phyloP scores from a whole-genome alignment of 1,284 basidiomycete genomes.

The Agaricales sp. region DNA sequence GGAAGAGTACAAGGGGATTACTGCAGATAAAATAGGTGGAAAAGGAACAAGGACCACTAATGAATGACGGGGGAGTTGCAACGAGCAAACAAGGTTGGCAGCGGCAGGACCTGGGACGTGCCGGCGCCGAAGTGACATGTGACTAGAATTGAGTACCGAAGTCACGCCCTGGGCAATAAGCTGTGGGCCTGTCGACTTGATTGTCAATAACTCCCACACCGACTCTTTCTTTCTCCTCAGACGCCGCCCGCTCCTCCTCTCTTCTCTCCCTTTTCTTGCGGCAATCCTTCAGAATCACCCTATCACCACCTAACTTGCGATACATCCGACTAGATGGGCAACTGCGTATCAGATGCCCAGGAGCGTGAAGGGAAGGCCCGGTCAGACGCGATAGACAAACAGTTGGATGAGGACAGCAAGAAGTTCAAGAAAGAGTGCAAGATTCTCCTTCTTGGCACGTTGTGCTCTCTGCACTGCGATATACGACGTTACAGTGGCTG shows the following conservation, averaged over 20 bases:
- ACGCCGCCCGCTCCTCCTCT: not conserved
- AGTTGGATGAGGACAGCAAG: constrained; percentile 63
- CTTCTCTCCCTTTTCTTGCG: not conserved
- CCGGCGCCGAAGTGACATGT: not conserved
- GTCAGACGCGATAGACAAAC: constrained; percentile 63
- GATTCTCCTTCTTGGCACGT: constrained; percentile 82
- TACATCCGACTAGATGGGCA: constrained; percentile 39
- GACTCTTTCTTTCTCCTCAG: too few relatives aligned
- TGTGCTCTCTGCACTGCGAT: constrained; percentile 3
- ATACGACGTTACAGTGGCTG: not conserved
- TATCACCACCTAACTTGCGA: not conserved
- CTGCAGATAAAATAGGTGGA: too few relatives aligned
- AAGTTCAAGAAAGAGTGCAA: constrained; percentile 89
- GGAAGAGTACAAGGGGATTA: too few relatives aligned
- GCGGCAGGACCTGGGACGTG: too few relatives aligned
- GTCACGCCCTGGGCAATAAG: not conserved
- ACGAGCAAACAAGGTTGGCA: too few relatives aligned
- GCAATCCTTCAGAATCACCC: not conserved
- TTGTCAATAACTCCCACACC: not conserved
- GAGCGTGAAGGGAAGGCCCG: constrained; percentile 54
- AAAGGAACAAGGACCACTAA: too few relatives aligned
- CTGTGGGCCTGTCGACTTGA: not conserved
- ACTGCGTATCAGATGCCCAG: constrained; percentile 44
- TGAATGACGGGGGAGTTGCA: too few relatives aligned
- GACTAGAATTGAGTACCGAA: not conserved